Base-by-base conservation (phyloP, 2,329 filamentous ascomycete genomes). In the Claviceps africana region DNA sequence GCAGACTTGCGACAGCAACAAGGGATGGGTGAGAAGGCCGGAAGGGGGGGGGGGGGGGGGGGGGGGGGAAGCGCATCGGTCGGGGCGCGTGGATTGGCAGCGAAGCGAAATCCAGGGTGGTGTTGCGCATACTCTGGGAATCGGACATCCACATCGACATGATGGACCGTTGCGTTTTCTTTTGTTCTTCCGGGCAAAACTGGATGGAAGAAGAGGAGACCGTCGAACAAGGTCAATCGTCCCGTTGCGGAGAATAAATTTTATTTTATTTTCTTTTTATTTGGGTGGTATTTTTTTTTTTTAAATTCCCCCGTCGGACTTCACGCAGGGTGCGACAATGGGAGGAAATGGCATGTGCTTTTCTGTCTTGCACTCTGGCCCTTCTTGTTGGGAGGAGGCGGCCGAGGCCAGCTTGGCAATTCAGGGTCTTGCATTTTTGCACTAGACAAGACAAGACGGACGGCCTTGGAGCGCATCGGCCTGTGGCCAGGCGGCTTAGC, bases 81-180 rank as follows among this genome's bases (percentile, higher is more conserved):
- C 39, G 33, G 31, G 35, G 35, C 35, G 35, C 35, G 15, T n/a
- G 35, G 15, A 5, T 35, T 48, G 49, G 49, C 46, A 42, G 50
- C 44, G n/a, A 33, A n/a, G 40, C 30, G 52, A 3, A 37, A 25
- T 28, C 37, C 22, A 37, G 13, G 19, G 33, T 44, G 10, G 39
- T 25, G 44, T 30, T 43, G 40, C 48, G 75, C 86, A 64, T 78
- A 95, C 91, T 97, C 71, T 97, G 91, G 66, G 86, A 81, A 72
- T 97, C 91, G 62, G 90, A 87, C 64, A 97, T 78, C 91, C 91
- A 97, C 86, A 95, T 94, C 55, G 88, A 85, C 64, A 86, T 67
- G 47, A 58, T 64, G 54, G 53, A 51, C 42, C 17, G 47, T 30
- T 43, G 37, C 17, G 31, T 47, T 11, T 11, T 28, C n/a, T 51